phyloP scores from a whole-genome alignment of 2,329 filamentous ascomycete genomes.

The Sphaceloma murrayae region DNA sequence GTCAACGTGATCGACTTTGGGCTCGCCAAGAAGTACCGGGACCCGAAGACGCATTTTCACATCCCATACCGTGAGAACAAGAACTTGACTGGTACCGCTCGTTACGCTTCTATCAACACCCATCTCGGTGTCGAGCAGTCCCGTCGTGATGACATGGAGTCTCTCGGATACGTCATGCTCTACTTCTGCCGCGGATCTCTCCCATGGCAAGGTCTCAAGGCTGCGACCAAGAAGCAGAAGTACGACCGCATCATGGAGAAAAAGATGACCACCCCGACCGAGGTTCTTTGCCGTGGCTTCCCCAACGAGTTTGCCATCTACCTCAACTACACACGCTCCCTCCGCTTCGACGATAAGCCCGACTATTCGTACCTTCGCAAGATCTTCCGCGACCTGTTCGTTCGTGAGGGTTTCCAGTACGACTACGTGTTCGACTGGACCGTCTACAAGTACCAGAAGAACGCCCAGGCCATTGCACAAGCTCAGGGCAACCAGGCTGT shows the following conservation, averaged over 20 bases:
- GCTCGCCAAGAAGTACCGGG: conserved; percentile 98
- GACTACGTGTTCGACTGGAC: conserved; percentile 99
- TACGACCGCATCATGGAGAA: conserved; percentile 99
- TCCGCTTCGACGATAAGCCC: conserved; percentile 98
- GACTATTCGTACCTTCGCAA: conserved; percentile 99
- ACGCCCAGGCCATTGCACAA: conserved; percentile 86
- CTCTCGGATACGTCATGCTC: conserved; percentile 96
- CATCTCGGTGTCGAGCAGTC: conserved; percentile 97
- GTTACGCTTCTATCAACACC: conserved; percentile 98
- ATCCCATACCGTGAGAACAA: conserved; percentile 99
- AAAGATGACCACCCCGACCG: conserved; percentile 99
- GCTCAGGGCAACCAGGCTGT: conserved; percentile 57
- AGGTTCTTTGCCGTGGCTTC: conserved; percentile 97
- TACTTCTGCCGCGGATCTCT: conserved; percentile 99
- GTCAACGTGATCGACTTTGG: conserved; percentile 99
- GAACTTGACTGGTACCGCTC: conserved; percentile 97
- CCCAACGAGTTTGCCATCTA: conserved; percentile 99
- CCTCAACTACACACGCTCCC: conserved; percentile 96
- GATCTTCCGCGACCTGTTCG: conserved; percentile 99
- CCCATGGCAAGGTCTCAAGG: conserved; percentile 97
- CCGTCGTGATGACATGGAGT: conserved; percentile 98
- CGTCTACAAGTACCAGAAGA: conserved; percentile 99
- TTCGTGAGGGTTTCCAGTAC: conserved; percentile 98
- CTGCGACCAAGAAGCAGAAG: conserved; percentile 99
- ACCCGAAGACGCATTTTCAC: conserved; percentile 99